Evolutionary conservation across 768 basidiomycete genomes (phyloP), one percentile per base, ranked within the genome.

Genomic region (Dioszegia crocea): DNA sequence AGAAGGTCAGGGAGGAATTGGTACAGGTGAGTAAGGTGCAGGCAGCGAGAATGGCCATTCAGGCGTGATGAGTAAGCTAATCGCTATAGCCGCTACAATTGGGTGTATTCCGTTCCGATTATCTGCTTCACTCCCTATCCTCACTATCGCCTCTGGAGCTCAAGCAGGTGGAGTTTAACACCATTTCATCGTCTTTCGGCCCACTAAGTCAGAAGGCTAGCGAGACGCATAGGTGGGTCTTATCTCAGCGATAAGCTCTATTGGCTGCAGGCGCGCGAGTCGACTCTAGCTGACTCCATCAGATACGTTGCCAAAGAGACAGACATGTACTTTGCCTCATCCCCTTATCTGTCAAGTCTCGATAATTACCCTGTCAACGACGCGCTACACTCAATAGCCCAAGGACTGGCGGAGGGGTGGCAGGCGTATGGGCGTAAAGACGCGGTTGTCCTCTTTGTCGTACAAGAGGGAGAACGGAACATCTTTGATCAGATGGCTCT

Each of bases 91-190:
- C 84, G 0, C 79, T 89, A 45, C 88, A 96, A 60, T 83, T 98
- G 5, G 92, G 93, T 19, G 78, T 99, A 19, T 96, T 94, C 78
- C 83, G 94, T 55, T 96, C 92, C 10, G 94, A 99, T 79, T 99
- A 97, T 77, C 80, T 98, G 29, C 78, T 97, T 21, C 91, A 99
- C 65, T 76, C 80, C 8, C 80, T 68, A 0, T 23, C 60, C 2
- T 56, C 44, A 21, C 52, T 61, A 9, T 47, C 55, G 17, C 66
- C 68, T 8, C 23, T 76, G n/a, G 65, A 70, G 33, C 65, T 99
- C 62, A 94, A 92, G 74, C 94, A 99, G 78, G 94, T 98, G 40
- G 94, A 99, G 75, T 96, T 97, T 79, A 99, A 99, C 73, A 96
- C 94, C 9, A 93, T 97, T 62, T 90, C 92, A 2, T 84, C 86